phyloP scores from a whole-genome alignment of 106 monocot species.

The Dendrobium catenatum region DNA sequence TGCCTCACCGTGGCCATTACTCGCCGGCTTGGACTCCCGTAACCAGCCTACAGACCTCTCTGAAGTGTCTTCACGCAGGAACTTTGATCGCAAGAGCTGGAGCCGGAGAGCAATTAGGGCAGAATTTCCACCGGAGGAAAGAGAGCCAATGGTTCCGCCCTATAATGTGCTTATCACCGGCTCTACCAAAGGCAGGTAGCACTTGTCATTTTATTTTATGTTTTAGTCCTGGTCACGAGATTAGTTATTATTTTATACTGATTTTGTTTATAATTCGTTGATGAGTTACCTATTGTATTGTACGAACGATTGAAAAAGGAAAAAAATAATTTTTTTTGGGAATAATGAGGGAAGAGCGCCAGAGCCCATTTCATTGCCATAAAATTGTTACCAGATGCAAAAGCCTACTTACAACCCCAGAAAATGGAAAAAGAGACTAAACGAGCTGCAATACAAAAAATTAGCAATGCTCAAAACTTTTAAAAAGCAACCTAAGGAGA shows the following conservation, averaged over 20 bases:
- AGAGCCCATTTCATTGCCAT: too few species aligned
- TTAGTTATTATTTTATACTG: neutral
- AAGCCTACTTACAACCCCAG: too few species aligned
- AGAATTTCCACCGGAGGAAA: conserved; percentile 11
- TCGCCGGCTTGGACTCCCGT: neutral
- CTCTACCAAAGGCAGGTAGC: conserved; percentile 48
- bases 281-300: too few species aligned
- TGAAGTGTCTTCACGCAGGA: neutral
- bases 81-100: conserved; percentile 5
- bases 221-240: neutral
- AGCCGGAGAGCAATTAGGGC: conserved; percentile 12
- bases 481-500: too few species aligned
- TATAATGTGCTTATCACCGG: conserved; percentile 70
- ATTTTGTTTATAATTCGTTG: too few species aligned
- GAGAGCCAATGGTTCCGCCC: conserved; percentile 47
- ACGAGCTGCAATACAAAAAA: too few species aligned
- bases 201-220: neutral
- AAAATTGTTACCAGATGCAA: too few species aligned
- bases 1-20: neutral
- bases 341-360: too few species aligned
- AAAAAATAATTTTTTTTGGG: too few species aligned
- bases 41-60: neutral
- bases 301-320: too few species aligned
- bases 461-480: too few species aligned
- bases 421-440: too few species aligned